Percentiles rank a stretch among this genome's conserved stretches.
Evolutionary conservation across 495 filamentous ascomycete genomes (phyloP).

Genomic region (Daldinia loculata): DNA sequence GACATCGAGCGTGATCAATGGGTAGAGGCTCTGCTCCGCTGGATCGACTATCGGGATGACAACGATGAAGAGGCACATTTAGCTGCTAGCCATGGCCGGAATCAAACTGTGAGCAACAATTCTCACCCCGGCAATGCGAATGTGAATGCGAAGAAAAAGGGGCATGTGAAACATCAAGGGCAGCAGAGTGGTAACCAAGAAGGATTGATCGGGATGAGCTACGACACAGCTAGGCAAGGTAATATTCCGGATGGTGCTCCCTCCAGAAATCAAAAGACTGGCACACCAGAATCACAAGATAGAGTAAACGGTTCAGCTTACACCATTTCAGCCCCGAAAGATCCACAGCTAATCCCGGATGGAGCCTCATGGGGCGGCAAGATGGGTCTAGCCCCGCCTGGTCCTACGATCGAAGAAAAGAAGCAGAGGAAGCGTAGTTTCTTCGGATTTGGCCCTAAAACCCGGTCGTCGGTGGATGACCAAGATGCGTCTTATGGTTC

Average conservation of each 20-base stretch:
- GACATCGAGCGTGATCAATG: slow-evolving; percentile 92
- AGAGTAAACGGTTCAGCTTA: slow-evolving; percentile 55
- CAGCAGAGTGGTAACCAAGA: slow-evolving; percentile 53
- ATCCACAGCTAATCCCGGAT: slow-evolving; percentile 86
- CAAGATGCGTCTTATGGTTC: slow-evolving; percentile 57
- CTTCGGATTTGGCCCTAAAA: slow-evolving; percentile 81
- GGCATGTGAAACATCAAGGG: slow-evolving; percentile 46
- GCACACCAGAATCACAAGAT: slow-evolving; percentile 49
- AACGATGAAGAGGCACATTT: slow-evolving; percentile 61
- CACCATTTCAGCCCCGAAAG: slow-evolving; percentile 86
- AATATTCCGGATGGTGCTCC: slow-evolving; percentile 55
- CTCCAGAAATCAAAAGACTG: slow-evolving; percentile 33
- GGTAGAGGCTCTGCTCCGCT: slow-evolving; percentile 88
- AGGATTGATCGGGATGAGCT: slow-evolving; percentile 79
- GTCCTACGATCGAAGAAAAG: slow-evolving; percentile 72
- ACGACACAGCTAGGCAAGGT: slow-evolving; percentile 81
- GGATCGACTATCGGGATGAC: slow-evolving; percentile 78
- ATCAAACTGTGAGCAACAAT: slow-evolving; percentile 42
- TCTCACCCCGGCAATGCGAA: slow-evolving; percentile 46
- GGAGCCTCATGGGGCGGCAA: slow-evolving; percentile 88
- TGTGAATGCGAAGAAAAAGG: slow-evolving; percentile 63
- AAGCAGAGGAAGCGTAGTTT: slow-evolving; percentile 90
- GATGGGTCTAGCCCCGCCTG: slow-evolving; percentile 55
- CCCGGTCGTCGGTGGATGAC: slow-evolving; percentile 57
- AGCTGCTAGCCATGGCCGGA: slow-evolving; percentile 45